phyloP scores from a whole-genome alignment of 1,284 basidiomycete genomes.

The Ceratobasidium sp. region DNA sequence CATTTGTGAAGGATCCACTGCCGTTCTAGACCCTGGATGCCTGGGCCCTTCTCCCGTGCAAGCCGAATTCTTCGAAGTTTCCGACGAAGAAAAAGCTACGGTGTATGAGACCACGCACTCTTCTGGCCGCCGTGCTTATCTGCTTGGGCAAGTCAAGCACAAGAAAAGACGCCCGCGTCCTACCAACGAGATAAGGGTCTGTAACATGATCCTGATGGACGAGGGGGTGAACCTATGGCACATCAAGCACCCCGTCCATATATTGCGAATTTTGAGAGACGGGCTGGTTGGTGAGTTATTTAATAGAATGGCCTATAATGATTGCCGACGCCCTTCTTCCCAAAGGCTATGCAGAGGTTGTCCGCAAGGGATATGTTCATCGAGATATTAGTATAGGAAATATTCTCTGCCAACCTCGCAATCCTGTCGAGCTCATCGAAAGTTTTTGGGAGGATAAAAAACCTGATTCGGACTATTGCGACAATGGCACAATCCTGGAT shows the following conservation, averaged over 20 bases:
- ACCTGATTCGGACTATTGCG: background rate
- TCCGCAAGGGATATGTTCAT: slow-evolving; percentile 22
- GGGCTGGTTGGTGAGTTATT: slow-evolving; percentile 9
- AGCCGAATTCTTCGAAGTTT: slow-evolving; percentile 7
- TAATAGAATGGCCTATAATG: background rate
- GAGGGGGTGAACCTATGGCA: slow-evolving; percentile 9
- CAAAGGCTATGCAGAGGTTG: slow-evolving; percentile 16
- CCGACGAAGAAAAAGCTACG: too few species aligned
- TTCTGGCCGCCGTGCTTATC: too few species aligned
- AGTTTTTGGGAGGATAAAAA: background rate
- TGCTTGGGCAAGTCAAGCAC: too few species aligned
- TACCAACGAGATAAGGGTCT: too few species aligned
- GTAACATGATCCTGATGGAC: slow-evolving; percentile 19
- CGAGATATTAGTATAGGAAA: slow-evolving; percentile 41
- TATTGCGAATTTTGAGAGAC: slow-evolving; percentile 3
- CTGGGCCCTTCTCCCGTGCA: background rate
- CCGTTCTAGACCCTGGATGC: background rate
- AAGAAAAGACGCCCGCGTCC: too few species aligned
- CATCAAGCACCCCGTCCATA: background rate
- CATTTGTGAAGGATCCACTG: background rate
- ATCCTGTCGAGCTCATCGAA: too few species aligned
- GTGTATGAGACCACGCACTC: too few species aligned
- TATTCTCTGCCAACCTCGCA: too few species aligned
- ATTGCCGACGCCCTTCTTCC: too few species aligned
- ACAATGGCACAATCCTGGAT: slow-evolving; percentile 9